phyloP scores from a whole-genome alignment of 1,284 basidiomycete genomes.

The Rhizoctonia solani region DNA sequence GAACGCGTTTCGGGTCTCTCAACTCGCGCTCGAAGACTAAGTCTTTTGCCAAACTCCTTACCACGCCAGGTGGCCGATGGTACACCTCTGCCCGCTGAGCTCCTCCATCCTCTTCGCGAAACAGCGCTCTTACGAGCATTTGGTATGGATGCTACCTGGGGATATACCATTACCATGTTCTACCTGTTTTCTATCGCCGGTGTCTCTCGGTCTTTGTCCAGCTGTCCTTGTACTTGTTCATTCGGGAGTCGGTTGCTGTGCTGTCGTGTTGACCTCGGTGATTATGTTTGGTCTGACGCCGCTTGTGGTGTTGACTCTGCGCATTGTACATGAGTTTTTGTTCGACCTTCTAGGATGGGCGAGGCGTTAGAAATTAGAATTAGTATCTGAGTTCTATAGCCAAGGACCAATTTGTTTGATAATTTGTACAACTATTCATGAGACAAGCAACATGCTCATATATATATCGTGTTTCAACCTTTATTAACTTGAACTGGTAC shows the following conservation, averaged over 20 bases:
- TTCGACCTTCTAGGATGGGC: no score
- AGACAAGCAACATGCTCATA: no score
- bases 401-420: no score
- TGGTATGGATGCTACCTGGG: slow-evolving; percentile 32
- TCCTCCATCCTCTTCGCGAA: slow-evolving; percentile 17
- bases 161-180: slow-evolving; percentile 28
- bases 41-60: slow-evolving; percentile 15
- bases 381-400: no score
- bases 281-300: slow-evolving; percentile 18
- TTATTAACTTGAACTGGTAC: no score
- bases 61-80: slow-evolving; percentile 16
- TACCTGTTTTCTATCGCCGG: slow-evolving; percentile 20
- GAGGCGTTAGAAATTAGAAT: no score
- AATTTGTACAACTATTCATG: no score
- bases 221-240: slow-evolving; percentile 22
- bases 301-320: slow-evolving; percentile 10
- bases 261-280: slow-evolving; percentile 3
- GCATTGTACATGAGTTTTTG: slow-evolving; percentile 18
- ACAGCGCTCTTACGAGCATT: slow-evolving; percentile 22
- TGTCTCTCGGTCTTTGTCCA: slow-evolving; percentile 29
- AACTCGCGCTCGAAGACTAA: slow-evolving; percentile 24
- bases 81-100: slow-evolving; percentile 18
- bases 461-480: no score
- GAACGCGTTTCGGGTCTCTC: slow-evolving; percentile 29
- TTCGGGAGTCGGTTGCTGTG: slow-evolving; percentile 18